Conservation (phyloP, 2,329 filamentous ascomycete species). For the Juglanconis oblonga region DNA sequence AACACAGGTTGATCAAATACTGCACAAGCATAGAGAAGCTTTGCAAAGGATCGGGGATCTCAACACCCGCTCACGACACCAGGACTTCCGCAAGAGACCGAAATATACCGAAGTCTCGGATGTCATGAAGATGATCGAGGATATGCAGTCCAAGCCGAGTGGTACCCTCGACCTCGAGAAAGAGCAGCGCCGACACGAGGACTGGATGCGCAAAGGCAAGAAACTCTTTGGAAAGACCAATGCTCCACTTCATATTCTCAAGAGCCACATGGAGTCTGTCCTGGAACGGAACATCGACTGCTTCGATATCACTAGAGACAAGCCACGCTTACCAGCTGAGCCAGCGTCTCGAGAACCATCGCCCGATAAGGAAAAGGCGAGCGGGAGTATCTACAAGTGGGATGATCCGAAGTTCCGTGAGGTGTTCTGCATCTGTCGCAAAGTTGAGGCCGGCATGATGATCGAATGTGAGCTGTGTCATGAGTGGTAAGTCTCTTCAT, state of each 20-base stretch:
- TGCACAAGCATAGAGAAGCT: conserved; percentile 93
- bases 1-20: conserved; percentile 79
- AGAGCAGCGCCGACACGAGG: conserved; percentile 90
- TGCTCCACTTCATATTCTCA: conserved; percentile 91
- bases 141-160: conserved; percentile 86
- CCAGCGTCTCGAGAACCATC: conserved; percentile 81
- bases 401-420: conserved; percentile 65
- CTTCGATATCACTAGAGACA: conserved; percentile 82
- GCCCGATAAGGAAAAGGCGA: conserved; percentile 37
- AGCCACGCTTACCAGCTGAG: conserved; percentile 85
- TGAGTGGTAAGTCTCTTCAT: conserved; percentile 71
- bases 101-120: conserved; percentile 88
- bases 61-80: conserved; percentile 71
- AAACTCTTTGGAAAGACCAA: conserved; percentile 98
- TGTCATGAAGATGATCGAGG: conserved; percentile 80
- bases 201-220: conserved; percentile 99
- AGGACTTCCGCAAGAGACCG: conserved; percentile 75
- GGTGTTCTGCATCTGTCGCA: conserved; percentile 95
- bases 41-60: conserved; percentile 83
- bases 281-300: conserved; percentile 85
- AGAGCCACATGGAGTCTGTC: conserved; percentile 91
- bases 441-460: conserved; percentile 96
- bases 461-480: conserved; percentile 98
- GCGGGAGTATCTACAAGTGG: conserved; percentile 50
- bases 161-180: conserved; percentile 92